Percentiles rank a stretch among this genome's conserved stretches.
Evolutionary conservation across 2,329 filamentous ascomycete species (phyloP).

Genomic region (Chaetomiaceae sp.): DNA sequence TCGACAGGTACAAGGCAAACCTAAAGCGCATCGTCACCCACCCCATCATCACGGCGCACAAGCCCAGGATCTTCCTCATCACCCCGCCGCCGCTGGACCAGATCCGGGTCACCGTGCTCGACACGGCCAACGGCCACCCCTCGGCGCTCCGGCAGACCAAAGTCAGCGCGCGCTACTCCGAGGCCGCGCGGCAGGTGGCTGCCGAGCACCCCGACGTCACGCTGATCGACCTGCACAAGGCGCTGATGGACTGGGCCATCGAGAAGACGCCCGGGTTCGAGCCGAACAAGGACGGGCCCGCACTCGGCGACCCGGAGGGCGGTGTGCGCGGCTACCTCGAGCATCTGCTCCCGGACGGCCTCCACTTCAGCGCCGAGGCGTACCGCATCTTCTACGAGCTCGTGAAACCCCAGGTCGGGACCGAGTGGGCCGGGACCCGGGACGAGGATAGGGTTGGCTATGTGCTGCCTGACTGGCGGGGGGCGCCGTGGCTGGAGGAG

Average conservation of each 20-base stretch:
- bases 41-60: conserved; percentile 61
- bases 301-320: conserved; percentile 45
- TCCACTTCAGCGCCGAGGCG: conserved; percentile 50
- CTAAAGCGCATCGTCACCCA: conserved; percentile 67
- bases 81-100: conserved; percentile 81
- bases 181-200: conserved; percentile 60
- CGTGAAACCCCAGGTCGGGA: conserved; percentile 43
- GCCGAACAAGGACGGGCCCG: conserved; percentile 38
- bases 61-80: conserved; percentile 67
- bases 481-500: conserved; percentile 25
- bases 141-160: conserved; percentile 40
- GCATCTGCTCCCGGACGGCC: conserved; percentile 49
- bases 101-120: conserved; percentile 51
- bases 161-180: conserved; percentile 51
- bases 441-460: conserved; percentile 35
- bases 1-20: conserved; percentile 71
- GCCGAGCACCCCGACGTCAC: conserved; percentile 59
- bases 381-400: conserved; percentile 48
- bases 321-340: conserved; percentile 47
- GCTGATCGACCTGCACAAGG: conserved; percentile 73
- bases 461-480: conserved; percentile 45
- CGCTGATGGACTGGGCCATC: conserved; percentile 65
- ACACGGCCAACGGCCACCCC: conserved; percentile 41
- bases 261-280: conserved; percentile 53
- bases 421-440: conserved; percentile 34